Evolutionary conservation across 2,329 filamentous ascomycete species (phyloP), one percentile per base, ranked within the genome.

Genomic region (Ustulina deusta): DNA sequence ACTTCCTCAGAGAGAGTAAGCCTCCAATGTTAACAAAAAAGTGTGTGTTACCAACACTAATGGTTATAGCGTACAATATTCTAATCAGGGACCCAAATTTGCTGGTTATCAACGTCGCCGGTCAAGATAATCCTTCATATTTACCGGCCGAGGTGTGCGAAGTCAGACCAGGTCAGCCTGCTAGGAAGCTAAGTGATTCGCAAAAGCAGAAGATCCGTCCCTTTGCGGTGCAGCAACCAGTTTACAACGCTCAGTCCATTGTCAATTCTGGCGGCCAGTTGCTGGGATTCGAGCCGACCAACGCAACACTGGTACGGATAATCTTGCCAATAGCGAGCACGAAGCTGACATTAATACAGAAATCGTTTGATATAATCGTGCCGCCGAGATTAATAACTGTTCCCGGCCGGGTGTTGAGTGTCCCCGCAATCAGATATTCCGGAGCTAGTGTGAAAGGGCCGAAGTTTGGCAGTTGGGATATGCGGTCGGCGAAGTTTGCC

Each of bases 1-100:
- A 63, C 25, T 63, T 63, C 32, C 58, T 58, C 32, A 63, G 51
- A 51, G 11, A 63, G 27, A 63, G 61, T 63, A 57, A 63, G 61
- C 22, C 6, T 20, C 32, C 4, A 11, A 40, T 17, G 15, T 52
- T 40, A 15, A 13, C 3, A 34, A 42, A 32, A 5, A 40, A 36
- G 17, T 15, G 27, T 40, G 27, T 17, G 7, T 25, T 4, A 20
- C 46, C n/a, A 44, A 11, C 36, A 48, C 40, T 63, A 29, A 51
- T 10, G 17, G 25, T 29, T 17, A 29, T 11, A 51, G 46, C 10
- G 46, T 32, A 51, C 17, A 27, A 29, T 29, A 17, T 29, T 5
- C 22, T 15, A 1, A 15, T 54, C 13, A 13, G 7, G 5, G 29
- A 36, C 29, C 36, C 51, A 40, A 40, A n/a, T 6, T 34, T 54